Percentiles rank a stretch among this genome's conserved stretches.
phyloP scores from a whole-genome alignment of 2,329 filamentous ascomycete species.

The Monascus ruber region DNA sequence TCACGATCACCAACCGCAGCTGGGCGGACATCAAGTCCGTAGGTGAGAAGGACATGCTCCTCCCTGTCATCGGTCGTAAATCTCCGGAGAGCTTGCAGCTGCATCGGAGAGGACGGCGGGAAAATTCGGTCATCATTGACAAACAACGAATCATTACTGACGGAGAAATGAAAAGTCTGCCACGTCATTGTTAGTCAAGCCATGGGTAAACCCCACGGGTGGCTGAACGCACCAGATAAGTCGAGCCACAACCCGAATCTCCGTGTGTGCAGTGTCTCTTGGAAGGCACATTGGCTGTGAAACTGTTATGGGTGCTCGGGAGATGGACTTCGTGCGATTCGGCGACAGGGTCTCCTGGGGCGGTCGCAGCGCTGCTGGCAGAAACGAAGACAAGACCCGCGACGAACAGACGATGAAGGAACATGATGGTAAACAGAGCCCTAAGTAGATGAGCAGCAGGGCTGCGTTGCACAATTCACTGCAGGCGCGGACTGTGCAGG shows the following conservation, averaged over 20 bases:
- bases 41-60: constrained; percentile 10
- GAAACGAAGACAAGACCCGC: constrained; percentile 4
- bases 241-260: background rate
- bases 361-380: constrained; percentile 3
- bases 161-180: constrained; percentile 18
- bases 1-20: constrained; percentile 9
- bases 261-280: background rate
- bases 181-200: constrained; percentile 1
- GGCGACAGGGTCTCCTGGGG: constrained; percentile 1
- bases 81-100: constrained; percentile 14
- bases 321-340: constrained; percentile 9
- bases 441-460: too few relatives aligned
- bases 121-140: constrained; percentile 20
- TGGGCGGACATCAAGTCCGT: constrained; percentile 13
- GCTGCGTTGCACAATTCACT: too few relatives aligned
- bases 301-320: background rate
- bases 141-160: constrained; percentile 14
- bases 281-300: constrained; percentile 6
- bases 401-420: constrained; percentile 7
- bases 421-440: background rate
- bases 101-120: constrained; percentile 15
- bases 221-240: constrained; percentile 8
- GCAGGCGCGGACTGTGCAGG: too few relatives aligned
- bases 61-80: constrained; percentile 2
- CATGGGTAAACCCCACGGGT: background rate